A percentile compares a stretch with the other conserved stretches of the same genome.
phyloP scores from a whole-genome alignment of 768 basidiomycete species.

The Tylopilus sp. region DNA sequence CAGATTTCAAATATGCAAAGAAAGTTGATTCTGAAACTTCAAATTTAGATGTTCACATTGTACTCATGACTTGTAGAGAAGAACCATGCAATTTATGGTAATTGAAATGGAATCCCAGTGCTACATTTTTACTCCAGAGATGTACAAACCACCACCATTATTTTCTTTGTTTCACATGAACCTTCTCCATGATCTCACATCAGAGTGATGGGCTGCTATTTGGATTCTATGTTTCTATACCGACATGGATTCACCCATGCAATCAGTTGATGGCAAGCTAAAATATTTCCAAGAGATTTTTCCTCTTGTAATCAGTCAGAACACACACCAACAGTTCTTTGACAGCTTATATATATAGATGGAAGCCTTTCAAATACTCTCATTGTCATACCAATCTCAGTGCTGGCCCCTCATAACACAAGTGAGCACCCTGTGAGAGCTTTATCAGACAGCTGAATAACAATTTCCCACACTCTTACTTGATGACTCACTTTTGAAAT shows the following conservation, averaged over 20 bases:
- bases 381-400: too few species aligned
- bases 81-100: slow-evolving; percentile 12
- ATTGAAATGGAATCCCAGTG: neutral
- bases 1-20: slow-evolving; percentile 13
- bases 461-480: too few species aligned
- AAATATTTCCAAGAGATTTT: neutral
- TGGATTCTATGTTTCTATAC: slow-evolving; percentile 6
- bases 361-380: too few species aligned
- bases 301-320: neutral
- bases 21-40: neutral
- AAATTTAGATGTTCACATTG: slow-evolving; percentile 6
- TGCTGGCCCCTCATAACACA: too few species aligned
- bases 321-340: too few species aligned
- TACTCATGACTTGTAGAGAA: too few species aligned
- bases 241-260: neutral
- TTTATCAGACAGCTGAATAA: too few species aligned
- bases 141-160: too few species aligned
- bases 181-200: slow-evolving; percentile 13
- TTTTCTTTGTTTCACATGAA: slow-evolving; percentile 21
- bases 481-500: too few species aligned
- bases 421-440: too few species aligned
- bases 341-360: too few species aligned
- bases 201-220: slow-evolving; percentile 6
- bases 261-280: neutral
- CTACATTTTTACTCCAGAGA: neutral